These are phyloP conservation scores for Bullera alba DNA, from an alignment of 768 basidiomycete species.

Conservation along the genomic window DNA sequence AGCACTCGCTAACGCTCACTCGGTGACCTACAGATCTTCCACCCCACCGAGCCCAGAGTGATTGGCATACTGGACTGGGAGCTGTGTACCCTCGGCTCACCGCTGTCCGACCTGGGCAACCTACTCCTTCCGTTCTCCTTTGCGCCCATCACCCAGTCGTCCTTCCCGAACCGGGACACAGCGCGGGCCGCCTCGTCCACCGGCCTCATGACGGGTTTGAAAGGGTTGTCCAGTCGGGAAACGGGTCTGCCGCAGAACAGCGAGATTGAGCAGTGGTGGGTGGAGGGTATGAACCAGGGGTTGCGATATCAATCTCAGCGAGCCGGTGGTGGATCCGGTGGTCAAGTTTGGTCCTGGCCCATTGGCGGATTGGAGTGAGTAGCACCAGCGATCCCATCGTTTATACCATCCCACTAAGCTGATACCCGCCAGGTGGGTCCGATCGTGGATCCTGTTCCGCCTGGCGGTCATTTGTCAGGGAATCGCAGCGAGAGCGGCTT, in stretches of 20 bases:
- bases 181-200: conserved; percentile 37
- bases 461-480: conserved; percentile 78
- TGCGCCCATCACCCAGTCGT: conserved; percentile 22
- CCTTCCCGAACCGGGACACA: neutral
- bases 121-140: conserved; percentile 73
- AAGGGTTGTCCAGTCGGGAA: conserved; percentile 52
- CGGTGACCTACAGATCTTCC: conserved; percentile 55
- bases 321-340: neutral
- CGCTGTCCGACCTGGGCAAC: conserved; percentile 87
- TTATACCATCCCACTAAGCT: neutral
- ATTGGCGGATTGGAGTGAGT: conserved; percentile 72
- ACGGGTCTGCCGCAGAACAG: conserved; percentile 63
- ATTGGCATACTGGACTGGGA: conserved; percentile 98
- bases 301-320: conserved; percentile 12
- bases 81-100: conserved; percentile 86
- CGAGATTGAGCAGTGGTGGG: conserved; percentile 73
- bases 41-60: conserved; percentile 80
- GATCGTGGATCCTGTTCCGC: conserved; percentile 44
- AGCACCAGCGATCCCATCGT: conserved; percentile 26
- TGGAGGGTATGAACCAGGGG: conserved; percentile 45
- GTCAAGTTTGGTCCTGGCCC: conserved; percentile 56
- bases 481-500: conserved; percentile 76
- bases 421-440: conserved; percentile 11
- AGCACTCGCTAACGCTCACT: neutral
- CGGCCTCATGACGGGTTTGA: conserved; percentile 55